A percentile compares a stretch with the other conserved stretches of the same genome.
Conservation (phyloP, 192 early-diverging fungal genomes). For the Gaertneriomyces semiglobifer region DNA sequence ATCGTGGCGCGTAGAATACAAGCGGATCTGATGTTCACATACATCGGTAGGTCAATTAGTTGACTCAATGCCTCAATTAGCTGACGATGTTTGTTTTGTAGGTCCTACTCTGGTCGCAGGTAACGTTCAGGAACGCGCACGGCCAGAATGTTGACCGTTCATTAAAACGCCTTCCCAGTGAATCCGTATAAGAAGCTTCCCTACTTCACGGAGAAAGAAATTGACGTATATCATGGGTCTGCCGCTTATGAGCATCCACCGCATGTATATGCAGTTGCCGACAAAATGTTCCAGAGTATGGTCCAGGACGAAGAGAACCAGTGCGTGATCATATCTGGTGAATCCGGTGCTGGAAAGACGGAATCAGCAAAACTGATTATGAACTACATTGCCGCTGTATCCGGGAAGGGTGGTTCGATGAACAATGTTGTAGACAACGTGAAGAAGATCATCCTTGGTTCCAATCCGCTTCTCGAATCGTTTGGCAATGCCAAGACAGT, state of each 20-base stretch:
- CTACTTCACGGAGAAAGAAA: slow-evolving; percentile 88
- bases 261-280: slow-evolving; percentile 98
- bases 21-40: slow-evolving; percentile 76
- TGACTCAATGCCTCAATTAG: background rate
- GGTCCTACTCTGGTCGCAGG: slow-evolving; percentile 63
- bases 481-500: slow-evolving; percentile 99
- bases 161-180: slow-evolving; percentile 54
- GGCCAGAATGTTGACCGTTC: slow-evolving; percentile 14
- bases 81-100: slow-evolving; percentile 5
- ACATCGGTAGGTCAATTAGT: slow-evolving; percentile 58
- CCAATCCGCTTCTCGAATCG: slow-evolving; percentile 95
- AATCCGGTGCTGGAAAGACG: slow-evolving; percentile 40
- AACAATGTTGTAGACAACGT: slow-evolving; percentile 81
- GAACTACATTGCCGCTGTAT: slow-evolving; percentile 98
- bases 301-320: slow-evolving; percentile 98
- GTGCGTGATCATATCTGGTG: slow-evolving; percentile 83
- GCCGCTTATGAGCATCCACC: slow-evolving; percentile 69
- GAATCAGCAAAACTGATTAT: slow-evolving; percentile 64
- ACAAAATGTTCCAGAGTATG: slow-evolving; percentile 86
- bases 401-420: slow-evolving; percentile 63
- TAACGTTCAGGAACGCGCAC: slow-evolving; percentile 6
- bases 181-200: slow-evolving; percentile 96
- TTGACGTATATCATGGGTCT: slow-evolving; percentile 43
- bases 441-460: slow-evolving; percentile 98
- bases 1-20: slow-evolving; percentile 32